Evolutionary conservation across 2,329 filamentous ascomycete genomes (phyloP).

Genomic region (Fonsecaea pedrosoi): DNA sequence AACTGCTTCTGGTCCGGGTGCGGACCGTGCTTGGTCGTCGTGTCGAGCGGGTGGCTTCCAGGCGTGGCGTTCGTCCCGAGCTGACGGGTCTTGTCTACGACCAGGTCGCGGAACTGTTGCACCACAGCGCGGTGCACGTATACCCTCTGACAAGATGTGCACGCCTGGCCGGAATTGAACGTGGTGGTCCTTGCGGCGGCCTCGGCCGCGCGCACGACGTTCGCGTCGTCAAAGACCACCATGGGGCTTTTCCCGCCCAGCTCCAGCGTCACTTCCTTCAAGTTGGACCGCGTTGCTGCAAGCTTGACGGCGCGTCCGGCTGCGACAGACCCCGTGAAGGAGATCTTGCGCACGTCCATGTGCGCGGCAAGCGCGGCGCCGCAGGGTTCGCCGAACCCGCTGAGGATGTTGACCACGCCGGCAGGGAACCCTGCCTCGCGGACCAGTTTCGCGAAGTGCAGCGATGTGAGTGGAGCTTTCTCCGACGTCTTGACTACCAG

Average conservation of each 20-base stretch:
- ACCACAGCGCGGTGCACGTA: slow-evolving; percentile 20
- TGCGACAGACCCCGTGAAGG: slow-evolving; percentile 76
- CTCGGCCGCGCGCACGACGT: too few relatives aligned
- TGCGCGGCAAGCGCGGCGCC: slow-evolving; percentile 72
- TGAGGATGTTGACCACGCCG: slow-evolving; percentile 76
- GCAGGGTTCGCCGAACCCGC: slow-evolving; percentile 68
- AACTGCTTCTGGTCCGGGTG: too few relatives aligned
- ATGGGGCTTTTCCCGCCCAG: slow-evolving; percentile 65
- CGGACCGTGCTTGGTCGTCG: too few relatives aligned
- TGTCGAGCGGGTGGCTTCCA: too few relatives aligned
- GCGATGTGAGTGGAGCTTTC: too few relatives aligned
- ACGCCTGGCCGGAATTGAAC: slow-evolving; percentile 63
- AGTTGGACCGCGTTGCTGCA: slow-evolving; percentile 50
- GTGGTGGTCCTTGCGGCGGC: too few relatives aligned
- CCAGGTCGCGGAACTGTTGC: too few relatives aligned
- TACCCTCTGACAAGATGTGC: slow-evolving; percentile 56
- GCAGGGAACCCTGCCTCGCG: slow-evolving; percentile 71
- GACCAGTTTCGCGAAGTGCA: too few relatives aligned
- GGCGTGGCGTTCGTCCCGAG: too few relatives aligned
- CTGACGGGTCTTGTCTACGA: too few relatives aligned
- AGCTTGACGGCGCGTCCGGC: slow-evolving; percentile 62
- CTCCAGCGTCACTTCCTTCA: slow-evolving; percentile 68
- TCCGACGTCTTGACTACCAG: too few relatives aligned
- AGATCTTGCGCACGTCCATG: slow-evolving; percentile 73
- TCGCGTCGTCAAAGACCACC: slow-evolving; percentile 63